phyloP scores from a whole-genome alignment of 1,139 yeast species.

The Candida tetrigidarum region DNA sequence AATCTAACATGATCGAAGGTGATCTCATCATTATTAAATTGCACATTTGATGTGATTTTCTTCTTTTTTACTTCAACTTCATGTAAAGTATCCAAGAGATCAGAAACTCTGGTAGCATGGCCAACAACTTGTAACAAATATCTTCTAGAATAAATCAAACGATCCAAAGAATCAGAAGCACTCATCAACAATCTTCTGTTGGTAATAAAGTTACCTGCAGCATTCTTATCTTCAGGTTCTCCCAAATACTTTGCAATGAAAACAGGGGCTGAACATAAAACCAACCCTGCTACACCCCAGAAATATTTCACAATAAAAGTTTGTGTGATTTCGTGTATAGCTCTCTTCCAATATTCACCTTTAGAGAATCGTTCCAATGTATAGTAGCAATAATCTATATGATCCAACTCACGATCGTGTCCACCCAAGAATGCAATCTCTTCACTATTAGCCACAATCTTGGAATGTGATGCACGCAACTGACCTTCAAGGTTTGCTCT shows the following conservation, averaged over 20 bases:
- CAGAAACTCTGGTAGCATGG: constrained; percentile 76
- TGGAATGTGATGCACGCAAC: constrained; percentile 80
- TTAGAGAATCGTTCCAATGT: constrained; percentile 79
- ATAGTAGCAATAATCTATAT: constrained; percentile 80
- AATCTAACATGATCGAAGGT: constrained; percentile 76
- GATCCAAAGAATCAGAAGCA: constrained; percentile 88
- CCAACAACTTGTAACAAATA: constrained; percentile 86
- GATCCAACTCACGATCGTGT: constrained; percentile 76
- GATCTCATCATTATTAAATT: constrained; percentile 61
- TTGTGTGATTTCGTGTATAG: constrained; percentile 76
- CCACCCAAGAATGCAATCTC: constrained; percentile 89
- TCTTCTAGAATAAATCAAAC: constrained; percentile 83
- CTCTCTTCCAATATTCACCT: constrained; percentile 76
- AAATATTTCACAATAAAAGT: constrained; percentile 88
- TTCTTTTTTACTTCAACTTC: constrained; percentile 43
- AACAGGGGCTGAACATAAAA: constrained; percentile 87
- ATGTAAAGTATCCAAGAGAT: constrained; percentile 67
- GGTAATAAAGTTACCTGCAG: constrained; percentile 83
- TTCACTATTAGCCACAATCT: constrained; percentile 77
- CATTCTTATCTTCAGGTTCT: constrained; percentile 50
- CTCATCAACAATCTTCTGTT: constrained; percentile 83
- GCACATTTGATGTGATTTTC: constrained; percentile 36
- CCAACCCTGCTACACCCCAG: constrained; percentile 95
- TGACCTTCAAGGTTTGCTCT: constrained; percentile 86
- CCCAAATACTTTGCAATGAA: constrained; percentile 67